Evolutionary conservation across 2,329 filamentous ascomycete species (phyloP), one percentile per base, ranked within the genome.

Genomic region (Sporothrix variecibatus): DNA sequence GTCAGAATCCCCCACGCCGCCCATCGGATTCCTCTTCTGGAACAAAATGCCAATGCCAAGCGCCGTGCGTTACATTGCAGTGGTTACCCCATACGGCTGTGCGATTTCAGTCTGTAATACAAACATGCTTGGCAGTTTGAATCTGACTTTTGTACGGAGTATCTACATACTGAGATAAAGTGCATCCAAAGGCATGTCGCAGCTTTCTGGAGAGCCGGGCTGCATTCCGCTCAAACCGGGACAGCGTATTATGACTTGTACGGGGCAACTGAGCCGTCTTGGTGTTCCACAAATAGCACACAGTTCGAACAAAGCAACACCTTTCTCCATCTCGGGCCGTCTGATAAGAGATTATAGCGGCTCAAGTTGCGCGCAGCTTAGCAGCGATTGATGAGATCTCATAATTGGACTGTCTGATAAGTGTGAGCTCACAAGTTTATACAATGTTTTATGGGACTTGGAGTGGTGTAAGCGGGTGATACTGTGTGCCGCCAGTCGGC

Each of bases 1-100:
- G 46, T 17, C 17, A 38, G 8, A 26, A 11, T 8, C 28, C 68
- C 68, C 68, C 68, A 71, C 68, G 68, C 23, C 23, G 12, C 23
- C 28, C 51, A 17, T 43, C 34, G 23, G 31, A 53, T 28, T 46
- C 23, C 31, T 40, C 20, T 60, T 71, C 53, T 28, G 65, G 53
- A 46, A 34, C 28, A 58, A 53, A 46, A 62, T 65, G 58, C 26
- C 58, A 72, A 53, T 31, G 43, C 71, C 58, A 72, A 73, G 72
- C 62, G 28, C 51, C 11, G 49, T 69, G 49, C 5, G 38, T 56
- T 51, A 68, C 62, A 68, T 73, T 68, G 62, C 38, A 38, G 60
- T 67, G 62, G 62, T 60, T 46, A 26, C 62, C 58, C 71, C 31
- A 51, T 67, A 38, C 46, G 56, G 20, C 20, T 56, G 67, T 51